A percentile compares a stretch with the other conserved stretches of the same genome.
Conservation (phyloP, 2,329 filamentous ascomycete species). For the Pseudopyrenochaeta lycopersici region DNA sequence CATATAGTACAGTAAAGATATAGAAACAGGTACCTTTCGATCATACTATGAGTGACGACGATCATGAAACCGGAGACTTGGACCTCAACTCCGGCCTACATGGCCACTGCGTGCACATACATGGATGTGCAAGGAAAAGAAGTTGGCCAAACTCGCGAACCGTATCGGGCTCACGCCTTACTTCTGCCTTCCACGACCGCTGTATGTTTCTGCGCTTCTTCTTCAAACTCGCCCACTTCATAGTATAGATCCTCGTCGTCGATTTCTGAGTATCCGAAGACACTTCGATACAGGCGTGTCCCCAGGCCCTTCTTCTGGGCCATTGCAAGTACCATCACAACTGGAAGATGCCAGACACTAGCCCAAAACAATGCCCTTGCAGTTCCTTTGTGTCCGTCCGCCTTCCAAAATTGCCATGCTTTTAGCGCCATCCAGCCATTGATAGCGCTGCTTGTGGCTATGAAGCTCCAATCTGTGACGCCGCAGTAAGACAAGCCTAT, state of each 20-base stretch:
- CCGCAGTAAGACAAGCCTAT: slow-evolving; percentile 78
- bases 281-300: slow-evolving; percentile 41
- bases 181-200: slow-evolving; percentile 9
- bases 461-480: slow-evolving; percentile 86
- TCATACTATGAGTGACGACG: slow-evolving; percentile 19
- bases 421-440: slow-evolving; percentile 87
- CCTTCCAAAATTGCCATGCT: slow-evolving; percentile 81
- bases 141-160: background rate
- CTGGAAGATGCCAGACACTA: slow-evolving; percentile 94
- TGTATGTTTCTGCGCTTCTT: slow-evolving; percentile 28
- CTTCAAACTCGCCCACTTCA: slow-evolving; percentile 36
- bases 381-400: slow-evolving; percentile 79
- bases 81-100: background rate
- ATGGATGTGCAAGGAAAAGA: background rate
- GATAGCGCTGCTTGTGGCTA: slow-evolving; percentile 79
- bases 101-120: background rate
- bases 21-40: slow-evolving; percentile 22
- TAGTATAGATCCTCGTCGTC: slow-evolving; percentile 46
- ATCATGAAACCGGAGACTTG: slow-evolving; percentile 11
- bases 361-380: slow-evolving; percentile 94
- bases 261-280: slow-evolving; percentile 43
- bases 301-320: slow-evolving; percentile 85
- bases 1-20: slow-evolving; percentile 35
- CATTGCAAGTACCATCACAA: slow-evolving; percentile 87
- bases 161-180: slow-evolving; percentile 5